phyloP scores from a whole-genome alignment of 1,139 yeast species.

The Magnusiomyces magnusii region DNA sequence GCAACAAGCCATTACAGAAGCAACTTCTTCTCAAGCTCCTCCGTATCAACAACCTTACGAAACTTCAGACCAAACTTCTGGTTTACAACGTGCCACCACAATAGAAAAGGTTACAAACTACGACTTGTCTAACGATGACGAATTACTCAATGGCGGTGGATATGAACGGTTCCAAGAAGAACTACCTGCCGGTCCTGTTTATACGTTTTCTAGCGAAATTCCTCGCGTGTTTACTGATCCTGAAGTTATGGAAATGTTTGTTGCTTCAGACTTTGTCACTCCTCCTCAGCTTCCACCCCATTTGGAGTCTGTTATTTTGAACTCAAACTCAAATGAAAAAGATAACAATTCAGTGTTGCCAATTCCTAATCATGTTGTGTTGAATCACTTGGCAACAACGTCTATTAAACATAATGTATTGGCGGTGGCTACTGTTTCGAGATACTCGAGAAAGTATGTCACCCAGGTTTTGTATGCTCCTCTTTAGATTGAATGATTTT shows the following conservation, averaged over 20 bases:
- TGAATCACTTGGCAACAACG: slow-evolving; percentile 85
- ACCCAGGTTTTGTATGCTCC: slow-evolving; percentile 30
- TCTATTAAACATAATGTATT: slow-evolving; percentile 75
- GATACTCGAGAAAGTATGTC: slow-evolving; percentile 79
- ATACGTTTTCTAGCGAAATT: slow-evolving; percentile 59
- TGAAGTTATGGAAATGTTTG: slow-evolving; percentile 36
- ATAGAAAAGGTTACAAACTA: not conserved
- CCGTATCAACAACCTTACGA: not conserved
- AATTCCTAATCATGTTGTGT: slow-evolving; percentile 83
- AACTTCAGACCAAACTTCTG: not conserved
- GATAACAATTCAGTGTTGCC: slow-evolving; percentile 55
- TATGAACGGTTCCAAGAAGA: slow-evolving; percentile 18
- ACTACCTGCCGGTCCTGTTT: slow-evolving; percentile 52
- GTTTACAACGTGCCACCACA: not conserved
- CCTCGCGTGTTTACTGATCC: slow-evolving; percentile 71
- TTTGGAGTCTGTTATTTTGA: slow-evolving; percentile 74
- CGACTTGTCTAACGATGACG: slow-evolving; percentile 14
- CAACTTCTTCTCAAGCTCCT: not conserved
- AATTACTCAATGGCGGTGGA: slow-evolving; percentile 12
- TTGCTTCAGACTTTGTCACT: slow-evolving; percentile 47
- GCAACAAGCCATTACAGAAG: not conserved
- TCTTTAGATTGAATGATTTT: slow-evolving; percentile 8
- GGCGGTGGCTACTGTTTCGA: slow-evolving; percentile 78
- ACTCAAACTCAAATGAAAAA: slow-evolving; percentile 48
- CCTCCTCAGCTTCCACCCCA: slow-evolving; percentile 95